These are phyloP conservation scores for Tetraselmis striata DNA, from an alignment of 139 green algal species.

Conservation along the genomic window DNA sequence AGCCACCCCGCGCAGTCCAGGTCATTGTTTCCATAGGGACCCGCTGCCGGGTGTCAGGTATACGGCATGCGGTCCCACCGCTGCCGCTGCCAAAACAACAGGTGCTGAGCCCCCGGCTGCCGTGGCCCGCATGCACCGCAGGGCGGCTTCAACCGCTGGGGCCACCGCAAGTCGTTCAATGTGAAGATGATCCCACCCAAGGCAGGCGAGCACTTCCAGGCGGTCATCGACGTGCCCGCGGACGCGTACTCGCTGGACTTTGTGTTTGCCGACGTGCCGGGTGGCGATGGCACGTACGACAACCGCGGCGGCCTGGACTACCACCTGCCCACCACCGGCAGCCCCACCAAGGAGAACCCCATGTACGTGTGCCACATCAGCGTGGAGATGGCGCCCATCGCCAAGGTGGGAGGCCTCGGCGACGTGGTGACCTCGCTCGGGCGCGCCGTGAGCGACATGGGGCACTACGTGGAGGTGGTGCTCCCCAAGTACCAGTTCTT, in stretches of 20 bases:
- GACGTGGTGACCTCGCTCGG: conserved; percentile 90
- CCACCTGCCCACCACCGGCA: conserved; percentile 72
- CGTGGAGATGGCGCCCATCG: conserved; percentile 97
- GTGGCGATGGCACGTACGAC: conserved; percentile 72
- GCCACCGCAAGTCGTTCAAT: background rate
- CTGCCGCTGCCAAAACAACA: no score
- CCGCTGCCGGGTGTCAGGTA: no score
- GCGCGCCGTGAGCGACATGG: conserved; percentile 80
- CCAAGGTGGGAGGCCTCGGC: conserved; percentile 88
- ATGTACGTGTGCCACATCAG: conserved; percentile 63
- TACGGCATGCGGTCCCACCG: no score
- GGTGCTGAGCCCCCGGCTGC: no score
- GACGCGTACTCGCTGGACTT: conserved; percentile 85
- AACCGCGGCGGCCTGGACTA: conserved; percentile 91
- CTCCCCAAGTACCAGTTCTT: conserved; percentile 85
- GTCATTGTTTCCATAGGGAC: no score
- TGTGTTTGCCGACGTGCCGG: conserved; percentile 74
- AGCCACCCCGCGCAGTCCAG: no score
- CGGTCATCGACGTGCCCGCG: conserved; percentile 45
- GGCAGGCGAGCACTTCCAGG: conserved; percentile 1
- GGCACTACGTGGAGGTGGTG: conserved; percentile 54
- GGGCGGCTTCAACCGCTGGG: background rate
- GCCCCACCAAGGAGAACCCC: conserved; percentile 9
- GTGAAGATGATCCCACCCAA: conserved; percentile 16
- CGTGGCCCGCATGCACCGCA: background rate